phyloP scores from a whole-genome alignment of 2,329 filamentous ascomycete genomes.

The Penicillium sp. region DNA sequence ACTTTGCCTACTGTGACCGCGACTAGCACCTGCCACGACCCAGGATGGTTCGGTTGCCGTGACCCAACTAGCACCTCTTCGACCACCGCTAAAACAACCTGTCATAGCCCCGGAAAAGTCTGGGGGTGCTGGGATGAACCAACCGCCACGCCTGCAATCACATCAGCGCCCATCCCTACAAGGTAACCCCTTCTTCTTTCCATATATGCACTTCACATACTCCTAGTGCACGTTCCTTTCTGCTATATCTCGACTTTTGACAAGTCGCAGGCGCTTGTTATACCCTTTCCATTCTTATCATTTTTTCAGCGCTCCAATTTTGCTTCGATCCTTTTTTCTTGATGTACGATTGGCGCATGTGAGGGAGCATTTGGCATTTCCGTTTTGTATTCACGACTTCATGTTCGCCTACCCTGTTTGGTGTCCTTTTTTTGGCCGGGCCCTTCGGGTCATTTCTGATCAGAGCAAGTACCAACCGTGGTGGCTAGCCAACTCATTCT shows the following conservation, averaged over 20 bases:
- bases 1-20: slow-evolving; percentile 13
- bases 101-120: not conserved
- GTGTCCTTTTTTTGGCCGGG: not conserved
- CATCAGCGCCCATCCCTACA: not conserved
- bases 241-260: not conserved
- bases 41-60: slow-evolving; percentile 35
- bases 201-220: not conserved
- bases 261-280: slow-evolving; percentile 1
- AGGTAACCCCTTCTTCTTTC: not conserved
- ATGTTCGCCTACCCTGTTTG: not conserved
- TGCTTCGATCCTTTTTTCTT: not conserved
- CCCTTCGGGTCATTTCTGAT: not conserved
- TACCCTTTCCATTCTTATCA: slow-evolving; percentile 7
- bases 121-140: slow-evolving; percentile 1
- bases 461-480: not conserved
- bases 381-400: not conserved
- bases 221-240: not conserved
- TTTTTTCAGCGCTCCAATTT: not conserved
- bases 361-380: slow-evolving; percentile 1
- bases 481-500: not conserved
- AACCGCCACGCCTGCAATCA: not conserved
- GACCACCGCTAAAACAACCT: not conserved
- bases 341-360: slow-evolving; percentile 6
- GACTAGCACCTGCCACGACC: slow-evolving; percentile 22
- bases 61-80: slow-evolving; percentile 21